phyloP scores from a whole-genome alignment of 345 rosid genomes.

The Carallia pectinifolia region DNA sequence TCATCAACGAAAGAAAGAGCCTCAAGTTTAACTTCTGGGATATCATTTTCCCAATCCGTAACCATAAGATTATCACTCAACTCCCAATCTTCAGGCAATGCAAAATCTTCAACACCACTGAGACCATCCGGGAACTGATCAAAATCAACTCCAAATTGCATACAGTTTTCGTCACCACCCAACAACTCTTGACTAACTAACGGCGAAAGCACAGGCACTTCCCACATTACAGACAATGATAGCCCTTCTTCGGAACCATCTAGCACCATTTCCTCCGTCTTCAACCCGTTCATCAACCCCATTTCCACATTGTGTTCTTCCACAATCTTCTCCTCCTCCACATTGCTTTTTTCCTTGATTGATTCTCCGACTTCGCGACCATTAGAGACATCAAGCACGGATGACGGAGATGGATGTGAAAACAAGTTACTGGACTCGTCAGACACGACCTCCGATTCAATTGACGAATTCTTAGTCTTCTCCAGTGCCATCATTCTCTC shows the following conservation, averaged over 20 bases:
- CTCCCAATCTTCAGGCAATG: neutral
- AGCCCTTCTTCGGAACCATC: conserved; percentile 12
- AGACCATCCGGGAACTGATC: conserved; percentile 2
- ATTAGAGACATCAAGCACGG: conserved; percentile 41
- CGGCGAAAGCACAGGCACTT: conserved; percentile 15
- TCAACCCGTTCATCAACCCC: no score
- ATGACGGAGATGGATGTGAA: conserved; percentile 40
- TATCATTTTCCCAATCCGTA: conserved; percentile 15
- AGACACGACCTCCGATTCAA: neutral
- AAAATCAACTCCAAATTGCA: conserved; percentile 2
- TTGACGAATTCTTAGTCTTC: conserved; percentile 10
- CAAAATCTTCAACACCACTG: conserved; percentile 3
- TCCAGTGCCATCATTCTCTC: conserved; percentile 15
- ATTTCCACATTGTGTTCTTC: neutral
- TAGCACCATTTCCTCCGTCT: neutral
- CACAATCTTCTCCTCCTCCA: neutral
- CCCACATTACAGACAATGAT: conserved; percentile 18
- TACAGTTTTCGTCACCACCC: neutral
- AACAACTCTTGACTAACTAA: conserved; percentile 14
- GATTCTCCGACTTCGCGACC: neutral
- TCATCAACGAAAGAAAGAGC: conserved; percentile 40
- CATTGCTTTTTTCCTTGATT: no score
- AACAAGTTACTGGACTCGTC: conserved; percentile 12
- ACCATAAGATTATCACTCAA: neutral
- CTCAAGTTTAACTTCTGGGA: conserved; percentile 29